These are phyloP conservation scores for Aspergillus proliferans DNA, from an alignment of 2,329 filamentous ascomycete species.

Conservation along the genomic window DNA sequence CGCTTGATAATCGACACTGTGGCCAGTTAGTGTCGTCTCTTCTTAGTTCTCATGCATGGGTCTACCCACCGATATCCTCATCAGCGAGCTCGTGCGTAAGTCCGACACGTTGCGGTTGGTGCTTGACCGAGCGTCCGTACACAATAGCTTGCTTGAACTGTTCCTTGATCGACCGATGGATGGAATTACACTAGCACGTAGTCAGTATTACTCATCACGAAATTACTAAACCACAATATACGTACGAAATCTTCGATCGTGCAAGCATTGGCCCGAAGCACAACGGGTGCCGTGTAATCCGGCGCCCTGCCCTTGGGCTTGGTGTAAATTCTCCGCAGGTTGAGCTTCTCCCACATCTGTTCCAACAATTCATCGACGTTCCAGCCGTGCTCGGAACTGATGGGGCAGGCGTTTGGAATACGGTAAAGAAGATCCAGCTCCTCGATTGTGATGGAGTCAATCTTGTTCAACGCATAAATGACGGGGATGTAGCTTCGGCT, in stretches of 20 bases:
- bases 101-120: slow-evolving; percentile 94
- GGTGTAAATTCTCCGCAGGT: slow-evolving; percentile 86
- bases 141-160: slow-evolving; percentile 94
- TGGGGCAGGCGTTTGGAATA: slow-evolving; percentile 93
- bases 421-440: slow-evolving; percentile 93
- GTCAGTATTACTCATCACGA: slow-evolving; percentile 27
- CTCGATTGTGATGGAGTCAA: slow-evolving; percentile 95
- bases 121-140: slow-evolving; percentile 96
- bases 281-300: slow-evolving; percentile 86
- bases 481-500: slow-evolving; percentile 97
- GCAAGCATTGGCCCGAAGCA: slow-evolving; percentile 72
- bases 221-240: slow-evolving; percentile 18
- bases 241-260: slow-evolving; percentile 97
- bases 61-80: slow-evolving; percentile 82
- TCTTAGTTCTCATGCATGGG: not conserved
- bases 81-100: slow-evolving; percentile 85
- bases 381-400: slow-evolving; percentile 96
- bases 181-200: slow-evolving; percentile 73
- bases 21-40: slow-evolving; percentile 17
- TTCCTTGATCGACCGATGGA: slow-evolving; percentile 92
- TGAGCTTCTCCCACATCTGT: slow-evolving; percentile 97
- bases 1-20: slow-evolving; percentile 64
- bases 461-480: slow-evolving; percentile 98
- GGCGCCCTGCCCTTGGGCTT: slow-evolving; percentile 95
- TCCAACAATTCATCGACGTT: slow-evolving; percentile 96